A percentile compares a stretch with the other conserved stretches of the same genome.
Conservation (phyloP, 2,329 filamentous ascomycete species). For the Scleromitrula shiraiana region DNA sequence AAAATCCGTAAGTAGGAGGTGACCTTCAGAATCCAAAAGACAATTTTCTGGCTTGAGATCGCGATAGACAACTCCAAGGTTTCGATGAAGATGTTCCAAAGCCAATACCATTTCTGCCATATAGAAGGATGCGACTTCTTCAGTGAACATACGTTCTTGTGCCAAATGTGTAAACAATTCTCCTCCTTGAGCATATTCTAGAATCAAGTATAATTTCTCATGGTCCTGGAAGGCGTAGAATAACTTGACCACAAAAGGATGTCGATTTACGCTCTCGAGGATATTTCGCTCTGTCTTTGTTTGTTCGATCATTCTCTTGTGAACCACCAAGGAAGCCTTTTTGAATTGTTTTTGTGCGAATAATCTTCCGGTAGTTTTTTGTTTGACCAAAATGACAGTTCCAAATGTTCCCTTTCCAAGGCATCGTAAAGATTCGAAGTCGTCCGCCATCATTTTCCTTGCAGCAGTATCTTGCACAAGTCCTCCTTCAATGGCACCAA, state of each 20-base stretch:
- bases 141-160: conserved; percentile 90
- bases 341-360: conserved; percentile 99
- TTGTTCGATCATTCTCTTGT: conserved; percentile 93
- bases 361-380: conserved; percentile 75
- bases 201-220: conserved; percentile 92
- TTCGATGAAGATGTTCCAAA: conserved; percentile 84
- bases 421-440: conserved; percentile 86
- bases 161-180: conserved; percentile 94
- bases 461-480: conserved; percentile 37
- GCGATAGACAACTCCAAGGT: conserved; percentile 89
- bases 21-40: conserved; percentile 81
- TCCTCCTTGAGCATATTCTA: conserved; percentile 95
- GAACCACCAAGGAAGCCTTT: conserved; percentile 89
- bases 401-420: conserved; percentile 95
- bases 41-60: conserved; percentile 98
- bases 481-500: conserved; percentile 45
- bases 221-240: conserved; percentile 98
- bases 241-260: conserved; percentile 96
- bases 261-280: conserved; percentile 88
- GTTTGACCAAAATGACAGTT: conserved; percentile 88
- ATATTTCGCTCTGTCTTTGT: conserved; percentile 95
- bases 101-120: conserved; percentile 98
- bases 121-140: conserved; percentile 87
- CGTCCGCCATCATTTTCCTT: conserved; percentile 83
- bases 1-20: conserved; percentile 92